phyloP scores from a whole-genome alignment of 257 asterid species.

The Paulownia fortunei region DNA sequence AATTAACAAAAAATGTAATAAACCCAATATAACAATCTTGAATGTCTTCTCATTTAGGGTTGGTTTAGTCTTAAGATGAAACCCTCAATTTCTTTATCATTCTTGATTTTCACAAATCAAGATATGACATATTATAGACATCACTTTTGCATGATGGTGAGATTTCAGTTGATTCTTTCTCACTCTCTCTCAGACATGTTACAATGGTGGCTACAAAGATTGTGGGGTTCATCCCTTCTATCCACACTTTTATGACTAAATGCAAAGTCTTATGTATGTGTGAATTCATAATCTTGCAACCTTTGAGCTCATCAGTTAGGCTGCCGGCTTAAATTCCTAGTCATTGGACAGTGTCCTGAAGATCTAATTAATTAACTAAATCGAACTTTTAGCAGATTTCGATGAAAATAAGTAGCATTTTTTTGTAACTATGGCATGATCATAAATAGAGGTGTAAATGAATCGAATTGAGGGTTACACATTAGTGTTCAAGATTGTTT shows the following conservation, averaged over 20 bases:
- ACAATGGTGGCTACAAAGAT: conserved; percentile 23
- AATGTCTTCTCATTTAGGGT: not conserved
- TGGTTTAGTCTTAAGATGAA: not conserved
- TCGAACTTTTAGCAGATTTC: not conserved
- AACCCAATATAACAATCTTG: not conserved
- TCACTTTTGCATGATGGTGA: conserved; percentile 21
- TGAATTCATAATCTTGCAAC: conserved; percentile 26
- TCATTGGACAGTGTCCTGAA: not conserved
- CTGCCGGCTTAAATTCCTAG: not conserved
- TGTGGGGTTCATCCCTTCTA: conserved; percentile 16
- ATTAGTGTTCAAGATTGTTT: no score
- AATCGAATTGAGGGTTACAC: no score
- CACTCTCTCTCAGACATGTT: not conserved
- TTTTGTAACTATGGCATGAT: not conserved
- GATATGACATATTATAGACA: not conserved
- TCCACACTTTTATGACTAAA: conserved; percentile 25
- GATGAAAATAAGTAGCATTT: not conserved
- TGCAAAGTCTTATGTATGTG: conserved; percentile 19
- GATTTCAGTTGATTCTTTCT: conserved; percentile 11
- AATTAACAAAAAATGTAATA: not conserved
- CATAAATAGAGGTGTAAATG: no score
- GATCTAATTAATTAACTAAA: not conserved
- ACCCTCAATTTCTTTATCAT: no score
- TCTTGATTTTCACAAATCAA: not conserved
- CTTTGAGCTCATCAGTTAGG: conserved; percentile 10